Base-by-base conservation (phyloP, 2,329 filamentous ascomycete species). In the Tolypocladium paradoxum region DNA sequence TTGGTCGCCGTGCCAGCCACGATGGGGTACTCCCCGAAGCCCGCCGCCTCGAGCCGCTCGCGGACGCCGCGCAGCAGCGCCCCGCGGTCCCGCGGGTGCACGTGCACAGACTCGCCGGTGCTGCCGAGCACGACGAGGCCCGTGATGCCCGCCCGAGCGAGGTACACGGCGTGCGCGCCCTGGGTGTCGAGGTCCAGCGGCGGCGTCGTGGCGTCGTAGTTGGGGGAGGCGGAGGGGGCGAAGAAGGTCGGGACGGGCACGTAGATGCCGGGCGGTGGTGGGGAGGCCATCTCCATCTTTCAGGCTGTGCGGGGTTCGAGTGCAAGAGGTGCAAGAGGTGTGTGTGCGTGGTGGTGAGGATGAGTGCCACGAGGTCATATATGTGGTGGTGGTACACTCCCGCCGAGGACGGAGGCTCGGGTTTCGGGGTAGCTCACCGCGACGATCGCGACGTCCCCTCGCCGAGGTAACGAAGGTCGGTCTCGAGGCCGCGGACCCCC, bases 231-330 rank as follows among this genome's bases (percentile, higher is more conserved):
- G 60, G 67, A 75, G 33, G 61, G 53, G 38, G 58, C 75, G 71
- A 84, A 85, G 72, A 86, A 85, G 49, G 83, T 85, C 6, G 82
- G 82, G 45, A 83, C 75, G 45, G 79, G 79, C 54, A 82, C 79
- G 61, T 78, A 82, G 60, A 82, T 75, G 57, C 79, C 79, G 48
- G 75, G 71, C 46, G 75, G 73, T 31, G 78, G 77, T 40, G 78
- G 78, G 55, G 67, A 47, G 12, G 49, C 47, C 54, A 53, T 53
- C 22, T 35, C 36, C 22, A 4, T 18, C 11, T 27, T 24, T 35
- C 27, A 16, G 6, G 24, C 16, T 20, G 43, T n/a, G 27, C 12
- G 18, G 5, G 2, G 16, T 29, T 29, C 14, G 40, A 6, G 16
- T n/a, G n/a, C n/a, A n/a, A n/a, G n/a, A n/a, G n/a, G 43, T 24